Conservation (phyloP, 352 stramenopile species). For the Globisporangium perplexum region DNA sequence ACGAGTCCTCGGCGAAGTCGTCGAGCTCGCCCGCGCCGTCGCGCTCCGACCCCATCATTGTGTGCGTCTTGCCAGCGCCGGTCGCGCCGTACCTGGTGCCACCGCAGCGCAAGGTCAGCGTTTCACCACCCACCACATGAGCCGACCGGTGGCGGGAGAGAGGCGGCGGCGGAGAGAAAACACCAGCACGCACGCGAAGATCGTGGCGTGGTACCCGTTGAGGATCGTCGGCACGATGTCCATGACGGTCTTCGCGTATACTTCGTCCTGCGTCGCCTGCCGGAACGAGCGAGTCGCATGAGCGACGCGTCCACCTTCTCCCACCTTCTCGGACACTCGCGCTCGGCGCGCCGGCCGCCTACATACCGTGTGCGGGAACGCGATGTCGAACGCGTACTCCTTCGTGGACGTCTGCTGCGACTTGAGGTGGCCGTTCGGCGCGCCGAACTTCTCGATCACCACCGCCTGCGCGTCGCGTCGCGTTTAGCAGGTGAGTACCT, state of each 20-base stretch:
- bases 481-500: too few species aligned
- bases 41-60: slow-evolving; percentile 66
- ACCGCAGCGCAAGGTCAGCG: neutral
- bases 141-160: neutral
- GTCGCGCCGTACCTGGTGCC: slow-evolving; percentile 40
- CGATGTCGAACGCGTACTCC: slow-evolving; percentile 61
- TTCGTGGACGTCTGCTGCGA: slow-evolving; percentile 49
- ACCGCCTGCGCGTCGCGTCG: slow-evolving; percentile 46
- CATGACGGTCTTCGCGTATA: slow-evolving; percentile 53
- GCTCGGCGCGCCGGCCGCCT: too few species aligned
- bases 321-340: too few species aligned
- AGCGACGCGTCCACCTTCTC: neutral
- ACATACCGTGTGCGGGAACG: slow-evolving; percentile 30
- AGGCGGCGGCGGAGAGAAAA: too few species aligned
- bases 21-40: slow-evolving; percentile 40
- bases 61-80: slow-evolving; percentile 63
- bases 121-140: too few species aligned
- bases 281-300: neutral
- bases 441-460: slow-evolving; percentile 53
- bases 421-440: slow-evolving; percentile 38
- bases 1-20: slow-evolving; percentile 32
- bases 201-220: slow-evolving; percentile 75
- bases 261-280: slow-evolving; percentile 38
- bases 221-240: slow-evolving; percentile 63
- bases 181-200: slow-evolving; percentile 47